Evolutionary conservation across 257 asterid species (phyloP), one percentile per base, ranked within the genome.

Genomic region (Apocynum venetum): DNA sequence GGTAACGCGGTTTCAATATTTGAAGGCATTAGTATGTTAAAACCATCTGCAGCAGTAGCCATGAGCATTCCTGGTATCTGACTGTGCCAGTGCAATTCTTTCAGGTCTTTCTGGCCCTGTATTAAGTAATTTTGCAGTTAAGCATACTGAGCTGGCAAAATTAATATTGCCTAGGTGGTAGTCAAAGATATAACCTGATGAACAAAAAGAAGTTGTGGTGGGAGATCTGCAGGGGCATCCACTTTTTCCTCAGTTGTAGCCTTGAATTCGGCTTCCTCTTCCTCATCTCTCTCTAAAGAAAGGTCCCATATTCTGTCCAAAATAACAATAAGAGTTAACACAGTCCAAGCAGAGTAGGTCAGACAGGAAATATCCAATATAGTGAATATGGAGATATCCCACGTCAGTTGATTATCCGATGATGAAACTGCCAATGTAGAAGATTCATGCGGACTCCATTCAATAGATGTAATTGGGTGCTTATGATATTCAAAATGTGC

Each of bases 51-150:
- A 2, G 98, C 97, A 0, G 99, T 95, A 52, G 97, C 89, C 61
- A 93, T 74, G 60, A 93, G 74, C 99, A 93, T 93, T 79, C 97
- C 99, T 19, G 97, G 99, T 65, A 95, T 90, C 86, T 90, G 98
- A 35, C 97, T 69, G 77, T 95, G 97, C 99, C 98, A 95, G 56
- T 90, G 99, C 66, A 95, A 82, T 86, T 95, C 99, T 85, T 93
- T 95, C 96, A 93, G 86, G 86, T 93, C 97, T 88, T 87, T 95
- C 79, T 91, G 99, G 20, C 99, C 99, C 99, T 95, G 97, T 85
- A 75, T 13, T 35, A 71, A 40, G 17, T 40, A 12, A 76, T 31
- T 35, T 43, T 40, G 41, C 2, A 74, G 77, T 43, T 47, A 36
- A 79, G 48, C 20, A 60, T 61, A 40, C 35, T 76, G 64, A 44